These are phyloP conservation scores for Toxoplasma gondii DNA, from an alignment of 169 alveolate genomes.

Conservation along the genomic window DNA sequence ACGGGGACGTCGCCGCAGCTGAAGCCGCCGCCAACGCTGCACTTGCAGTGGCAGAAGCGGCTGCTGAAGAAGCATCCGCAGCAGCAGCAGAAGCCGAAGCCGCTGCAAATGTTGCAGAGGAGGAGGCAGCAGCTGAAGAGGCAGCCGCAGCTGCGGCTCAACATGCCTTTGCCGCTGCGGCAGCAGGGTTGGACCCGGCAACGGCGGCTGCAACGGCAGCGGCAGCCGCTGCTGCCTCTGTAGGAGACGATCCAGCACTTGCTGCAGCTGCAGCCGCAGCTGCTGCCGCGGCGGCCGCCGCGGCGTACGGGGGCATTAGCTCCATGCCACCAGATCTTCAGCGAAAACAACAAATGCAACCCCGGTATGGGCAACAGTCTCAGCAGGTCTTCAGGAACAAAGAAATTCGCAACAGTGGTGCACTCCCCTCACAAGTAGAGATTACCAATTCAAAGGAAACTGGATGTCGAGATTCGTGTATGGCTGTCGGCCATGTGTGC, in stretches of 20 bases:
- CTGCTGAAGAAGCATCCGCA: not conserved
- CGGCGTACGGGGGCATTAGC: conserved; percentile 3
- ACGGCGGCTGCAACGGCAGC: conserved; percentile 29
- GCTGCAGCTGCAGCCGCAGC: conserved; percentile 46
- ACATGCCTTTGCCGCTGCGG: conserved; percentile 24
- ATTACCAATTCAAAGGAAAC: no score
- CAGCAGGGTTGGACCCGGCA: conserved; percentile 14
- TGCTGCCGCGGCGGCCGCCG: conserved; percentile 35
- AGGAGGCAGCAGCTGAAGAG: not conserved
- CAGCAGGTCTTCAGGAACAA: not conserved
- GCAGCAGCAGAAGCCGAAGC: conserved; percentile 40
- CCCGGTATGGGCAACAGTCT: not conserved
- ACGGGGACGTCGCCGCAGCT: not conserved
- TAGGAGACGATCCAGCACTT: conserved; percentile 25
- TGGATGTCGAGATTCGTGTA: no score
- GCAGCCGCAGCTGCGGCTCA: conserved; percentile 16
- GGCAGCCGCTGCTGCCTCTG: conserved; percentile 14
- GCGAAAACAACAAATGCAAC: not conserved
- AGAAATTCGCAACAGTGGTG: not conserved
- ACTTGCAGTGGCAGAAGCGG: conserved; percentile 10
- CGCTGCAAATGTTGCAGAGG: not conserved
- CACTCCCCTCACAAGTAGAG: no score
- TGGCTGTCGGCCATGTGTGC: not conserved
- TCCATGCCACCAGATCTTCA: not conserved
- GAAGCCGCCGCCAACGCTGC: conserved; percentile 29